Percentiles rank a stretch among this genome's conserved stretches.
phyloP scores from a whole-genome alignment of 1,139 yeast genomes.

The Yarrowia galli region DNA sequence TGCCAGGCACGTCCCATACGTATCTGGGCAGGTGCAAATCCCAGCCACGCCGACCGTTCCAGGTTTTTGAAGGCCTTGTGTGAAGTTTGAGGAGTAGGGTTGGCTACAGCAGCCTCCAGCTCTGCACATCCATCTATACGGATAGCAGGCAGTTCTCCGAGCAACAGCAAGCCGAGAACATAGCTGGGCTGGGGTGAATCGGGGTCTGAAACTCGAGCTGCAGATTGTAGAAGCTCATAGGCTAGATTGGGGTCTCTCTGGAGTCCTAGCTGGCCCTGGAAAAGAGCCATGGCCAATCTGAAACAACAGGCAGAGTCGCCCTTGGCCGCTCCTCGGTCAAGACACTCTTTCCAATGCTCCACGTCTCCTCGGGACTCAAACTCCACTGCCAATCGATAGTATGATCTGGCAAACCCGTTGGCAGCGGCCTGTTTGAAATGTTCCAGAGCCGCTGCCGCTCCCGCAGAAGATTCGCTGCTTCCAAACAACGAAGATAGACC shows the following conservation, averaged over 20 bases:
- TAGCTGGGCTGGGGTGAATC: constrained; percentile 54
- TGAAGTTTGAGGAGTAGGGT: not conserved
- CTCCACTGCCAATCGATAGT: constrained; percentile 51
- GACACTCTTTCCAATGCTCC: constrained; percentile 19
- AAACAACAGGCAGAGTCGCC: constrained; percentile 52
- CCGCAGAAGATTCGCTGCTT: constrained; percentile 44
- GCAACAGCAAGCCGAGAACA: constrained; percentile 50
- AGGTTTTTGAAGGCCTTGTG: constrained; percentile 48
- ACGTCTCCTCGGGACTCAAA: constrained; percentile 44
- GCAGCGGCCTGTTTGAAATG: constrained; percentile 48
- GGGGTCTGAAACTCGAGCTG: constrained; percentile 49
- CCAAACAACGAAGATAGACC: constrained; percentile 51
- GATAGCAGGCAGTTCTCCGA: constrained; percentile 48
- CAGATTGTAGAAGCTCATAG: constrained; percentile 46
- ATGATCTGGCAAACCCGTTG: constrained; percentile 49
- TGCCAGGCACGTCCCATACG: constrained; percentile 55
- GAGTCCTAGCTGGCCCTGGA: constrained; percentile 51
- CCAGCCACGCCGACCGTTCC: constrained; percentile 52
- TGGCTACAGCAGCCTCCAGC: constrained; percentile 1
- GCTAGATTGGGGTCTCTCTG: constrained; percentile 46
- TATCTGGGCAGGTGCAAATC: constrained; percentile 53
- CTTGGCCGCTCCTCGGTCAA: constrained; percentile 10
- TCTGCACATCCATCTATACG: constrained; percentile 22
- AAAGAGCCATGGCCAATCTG: constrained; percentile 51
- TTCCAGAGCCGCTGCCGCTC: constrained; percentile 45